These are phyloP conservation scores for Picochlorum sp. DNA, from an alignment of 139 green algal species.

Conservation along the genomic window DNA sequence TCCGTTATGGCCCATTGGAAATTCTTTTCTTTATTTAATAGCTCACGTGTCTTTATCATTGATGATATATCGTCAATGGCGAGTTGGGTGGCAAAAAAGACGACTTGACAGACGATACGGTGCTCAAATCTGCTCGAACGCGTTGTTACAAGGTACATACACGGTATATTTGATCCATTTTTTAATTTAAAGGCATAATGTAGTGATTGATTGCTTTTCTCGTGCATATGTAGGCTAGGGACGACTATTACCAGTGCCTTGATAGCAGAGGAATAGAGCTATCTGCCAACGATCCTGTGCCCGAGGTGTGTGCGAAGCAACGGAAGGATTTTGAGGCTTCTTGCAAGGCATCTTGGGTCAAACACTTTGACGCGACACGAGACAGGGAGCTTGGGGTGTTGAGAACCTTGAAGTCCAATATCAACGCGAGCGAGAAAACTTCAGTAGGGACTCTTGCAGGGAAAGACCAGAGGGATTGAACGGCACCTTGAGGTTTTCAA, in stretches of 20 bases:
- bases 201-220: constrained; percentile 21
- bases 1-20: no score
- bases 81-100: not conserved
- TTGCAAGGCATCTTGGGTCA: constrained; percentile 61
- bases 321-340: constrained; percentile 40
- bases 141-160: constrained; percentile 31
- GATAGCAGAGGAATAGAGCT: constrained; percentile 31
- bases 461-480: constrained; percentile 16
- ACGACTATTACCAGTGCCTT: constrained; percentile 55
- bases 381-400: constrained; percentile 35
- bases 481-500: no score
- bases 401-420: constrained; percentile 38
- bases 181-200: no score
- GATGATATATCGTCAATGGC: no score
- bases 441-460: constrained; percentile 36
- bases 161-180: constrained; percentile 18
- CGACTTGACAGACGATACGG: constrained; percentile 1
- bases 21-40: no score
- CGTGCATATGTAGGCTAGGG: constrained; percentile 34
- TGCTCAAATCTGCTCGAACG: constrained; percentile 15
- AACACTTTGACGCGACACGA: constrained; percentile 63
- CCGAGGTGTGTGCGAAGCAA: constrained; percentile 38
- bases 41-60: no score
- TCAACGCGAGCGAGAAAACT: constrained; percentile 24
- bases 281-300: constrained; percentile 17